These are phyloP conservation scores for Saccharomyces hybrid DNA, from an alignment of 1,139 yeast species.

Conservation along the genomic window DNA sequence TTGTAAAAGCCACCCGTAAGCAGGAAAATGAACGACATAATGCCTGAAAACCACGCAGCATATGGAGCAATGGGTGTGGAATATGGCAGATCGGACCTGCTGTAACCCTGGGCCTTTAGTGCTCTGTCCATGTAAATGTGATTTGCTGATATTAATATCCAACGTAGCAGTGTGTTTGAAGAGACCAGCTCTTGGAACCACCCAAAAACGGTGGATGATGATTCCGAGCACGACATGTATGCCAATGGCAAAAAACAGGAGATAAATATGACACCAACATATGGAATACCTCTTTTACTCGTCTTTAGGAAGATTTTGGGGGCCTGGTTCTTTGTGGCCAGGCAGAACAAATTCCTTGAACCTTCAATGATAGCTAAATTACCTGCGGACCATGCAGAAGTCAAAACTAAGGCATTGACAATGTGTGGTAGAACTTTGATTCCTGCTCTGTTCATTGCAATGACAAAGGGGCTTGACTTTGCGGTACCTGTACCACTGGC, in stretches of 20 bases:
- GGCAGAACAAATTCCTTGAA: conserved; percentile 54
- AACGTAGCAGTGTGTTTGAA: conserved; percentile 6
- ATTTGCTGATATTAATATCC: conserved; percentile 30
- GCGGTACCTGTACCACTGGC: conserved; percentile 40
- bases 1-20: conserved; percentile 39
- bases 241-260: conserved; percentile 46
- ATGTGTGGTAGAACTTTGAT: conserved; percentile 53
- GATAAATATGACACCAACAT: conserved; percentile 35
- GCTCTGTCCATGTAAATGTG: conserved; percentile 36
- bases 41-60: conserved; percentile 35
- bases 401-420: conserved; percentile 54
- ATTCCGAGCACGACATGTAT: neutral
- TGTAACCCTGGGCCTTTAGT: conserved; percentile 36
- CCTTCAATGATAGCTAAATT: conserved; percentile 60
- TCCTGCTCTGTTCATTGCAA: conserved; percentile 51
- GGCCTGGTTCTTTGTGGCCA: conserved; percentile 52
- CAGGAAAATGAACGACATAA: conserved; percentile 33
- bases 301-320: conserved; percentile 50
- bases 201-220: neutral
- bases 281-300: conserved; percentile 55
- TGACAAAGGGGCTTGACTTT: conserved; percentile 63
- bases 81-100: conserved; percentile 36
- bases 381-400: conserved; percentile 60
- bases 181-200: conserved; percentile 7
- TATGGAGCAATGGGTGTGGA: conserved; percentile 15